Evolutionary conservation across 2,329 filamentous ascomycete genomes (phyloP), one percentile per base, ranked within the genome.

Genomic region (Chaetomium sp.): DNA sequence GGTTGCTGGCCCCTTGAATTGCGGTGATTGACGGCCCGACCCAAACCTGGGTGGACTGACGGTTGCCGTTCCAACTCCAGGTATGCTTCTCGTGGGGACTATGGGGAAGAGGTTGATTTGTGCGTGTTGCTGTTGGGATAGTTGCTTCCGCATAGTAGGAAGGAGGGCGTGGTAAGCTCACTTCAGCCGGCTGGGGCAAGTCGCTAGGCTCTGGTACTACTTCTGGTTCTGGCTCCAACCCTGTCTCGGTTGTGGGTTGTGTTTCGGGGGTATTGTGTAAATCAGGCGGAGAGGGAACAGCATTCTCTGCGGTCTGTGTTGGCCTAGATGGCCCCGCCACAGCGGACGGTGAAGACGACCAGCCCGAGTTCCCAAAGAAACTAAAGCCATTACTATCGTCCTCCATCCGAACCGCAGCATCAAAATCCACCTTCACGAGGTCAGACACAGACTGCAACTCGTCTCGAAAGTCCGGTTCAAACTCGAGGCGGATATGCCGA

Each of bases 401-500:
- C 36, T 53, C 53, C 47, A 80, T 68, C 11, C 80, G 66, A 10
- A 68, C 68, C 44, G 72, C 72, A 1, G 74, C 72, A 49, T 79
- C 74, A 3, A 75, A 55, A 14, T 71, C 70, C 9, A 67, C 68
- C 2, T 64, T 68, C 2, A 64, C 61, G 5, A 67, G 67, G 12
- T 68, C 65, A 27, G 62, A 56, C 3, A 64, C 61, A 4, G 68
- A 67, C n/a, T 66, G 64, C 14, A 64, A 63, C 32, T 74, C 71
- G 2, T 73, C 70, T 9, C 67, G 66, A 1, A 70, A 68, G 48
- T 77, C 76, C 0, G 71, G 66, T 33, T 77, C 74, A 57, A 85
- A 77, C 63, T 85, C 81, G 5, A 86, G 68, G 2, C 74, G 68
- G 12, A 86, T 64, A 55, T 76, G 74, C 53, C 76, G 72, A n/a